A percentile compares a stretch with the other conserved stretches of the same genome.
Evolutionary conservation across 345 rosid species (phyloP).

Genomic region (Corymbia maculata): DNA sequence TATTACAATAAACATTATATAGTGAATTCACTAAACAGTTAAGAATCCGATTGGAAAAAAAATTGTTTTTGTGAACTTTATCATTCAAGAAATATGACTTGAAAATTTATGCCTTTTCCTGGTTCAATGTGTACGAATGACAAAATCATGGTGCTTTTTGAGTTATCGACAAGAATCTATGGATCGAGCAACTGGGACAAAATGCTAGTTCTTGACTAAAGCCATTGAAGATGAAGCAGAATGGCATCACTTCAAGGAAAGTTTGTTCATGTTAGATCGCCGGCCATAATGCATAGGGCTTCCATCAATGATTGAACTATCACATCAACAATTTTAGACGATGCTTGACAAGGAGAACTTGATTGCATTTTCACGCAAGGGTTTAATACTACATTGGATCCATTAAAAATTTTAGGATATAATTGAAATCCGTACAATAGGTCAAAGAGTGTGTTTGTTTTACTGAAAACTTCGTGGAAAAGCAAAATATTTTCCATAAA

Average conservation of each 20-base stretch:
- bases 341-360: not conserved
- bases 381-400: not conserved
- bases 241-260: not conserved
- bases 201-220: not conserved
- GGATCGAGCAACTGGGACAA: not conserved
- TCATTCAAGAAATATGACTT: not conserved
- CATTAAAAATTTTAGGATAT: not conserved
- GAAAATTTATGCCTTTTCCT: not conserved
- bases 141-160: not conserved
- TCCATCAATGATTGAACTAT: not conserved
- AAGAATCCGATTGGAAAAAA: not conserved
- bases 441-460: not conserved
- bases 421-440: not conserved
- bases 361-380: not conserved
- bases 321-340: accelerated
- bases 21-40: too few species aligned
- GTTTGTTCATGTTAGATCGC: too few species aligned
- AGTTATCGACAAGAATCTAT: not conserved
- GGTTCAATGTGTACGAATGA: not conserved
- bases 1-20: too few species aligned
- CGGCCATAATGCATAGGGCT: accelerated
- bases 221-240: not conserved
- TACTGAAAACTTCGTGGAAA: not conserved
- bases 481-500: too few species aligned
- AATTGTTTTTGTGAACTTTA: not conserved